Conservation (phyloP, 805 yeast genomes). For the Torulaspora microellipsoides region DNA sequence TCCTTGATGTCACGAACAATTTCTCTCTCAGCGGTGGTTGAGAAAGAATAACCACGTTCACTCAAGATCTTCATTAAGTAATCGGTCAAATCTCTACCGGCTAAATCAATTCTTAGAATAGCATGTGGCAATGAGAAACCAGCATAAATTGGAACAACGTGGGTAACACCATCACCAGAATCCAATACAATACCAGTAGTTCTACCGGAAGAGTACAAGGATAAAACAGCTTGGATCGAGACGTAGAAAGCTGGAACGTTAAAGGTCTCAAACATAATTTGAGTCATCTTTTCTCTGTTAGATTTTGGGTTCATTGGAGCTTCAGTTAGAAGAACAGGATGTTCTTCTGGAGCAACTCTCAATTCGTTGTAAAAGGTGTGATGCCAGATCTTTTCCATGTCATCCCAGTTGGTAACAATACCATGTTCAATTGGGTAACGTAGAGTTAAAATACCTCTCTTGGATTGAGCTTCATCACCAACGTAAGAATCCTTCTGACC, state of each 20-base stretch:
- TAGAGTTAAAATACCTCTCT: slow-evolving; percentile 98
- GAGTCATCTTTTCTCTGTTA: slow-evolving; percentile 99
- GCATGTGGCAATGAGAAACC: slow-evolving; percentile 99
- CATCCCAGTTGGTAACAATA: slow-evolving; percentile 99
- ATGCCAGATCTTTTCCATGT: slow-evolving; percentile 99
- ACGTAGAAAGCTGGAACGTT: slow-evolving; percentile 99
- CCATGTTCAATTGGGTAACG: slow-evolving; percentile 99
- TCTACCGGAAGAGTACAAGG: slow-evolving; percentile 98
- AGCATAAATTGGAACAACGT: slow-evolving; percentile 99
- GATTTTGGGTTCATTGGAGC: slow-evolving; percentile 99
- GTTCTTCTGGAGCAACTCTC: slow-evolving; percentile 99
- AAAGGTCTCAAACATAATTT: slow-evolving; percentile 98
- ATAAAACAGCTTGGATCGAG: slow-evolving; percentile 96
- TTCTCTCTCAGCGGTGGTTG: slow-evolving; percentile 99
- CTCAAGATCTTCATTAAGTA: slow-evolving; percentile 97
- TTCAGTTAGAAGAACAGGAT: slow-evolving; percentile 98
- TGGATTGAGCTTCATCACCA: slow-evolving; percentile 99
- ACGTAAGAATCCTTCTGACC: slow-evolving; percentile 99
- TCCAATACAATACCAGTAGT: slow-evolving; percentile 99
- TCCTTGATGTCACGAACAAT: slow-evolving; percentile 87
- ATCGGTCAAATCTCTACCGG: slow-evolving; percentile 99
- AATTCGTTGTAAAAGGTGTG: slow-evolving; percentile 99
- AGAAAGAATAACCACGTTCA: slow-evolving; percentile 98
- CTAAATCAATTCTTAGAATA: slow-evolving; percentile 96
- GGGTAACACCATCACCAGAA: slow-evolving; percentile 99